Evolutionary conservation across 2,329 filamentous ascomycete genomes (phyloP), one percentile per base, ranked within the genome.

Genomic region (Fusarium penzigii): DNA sequence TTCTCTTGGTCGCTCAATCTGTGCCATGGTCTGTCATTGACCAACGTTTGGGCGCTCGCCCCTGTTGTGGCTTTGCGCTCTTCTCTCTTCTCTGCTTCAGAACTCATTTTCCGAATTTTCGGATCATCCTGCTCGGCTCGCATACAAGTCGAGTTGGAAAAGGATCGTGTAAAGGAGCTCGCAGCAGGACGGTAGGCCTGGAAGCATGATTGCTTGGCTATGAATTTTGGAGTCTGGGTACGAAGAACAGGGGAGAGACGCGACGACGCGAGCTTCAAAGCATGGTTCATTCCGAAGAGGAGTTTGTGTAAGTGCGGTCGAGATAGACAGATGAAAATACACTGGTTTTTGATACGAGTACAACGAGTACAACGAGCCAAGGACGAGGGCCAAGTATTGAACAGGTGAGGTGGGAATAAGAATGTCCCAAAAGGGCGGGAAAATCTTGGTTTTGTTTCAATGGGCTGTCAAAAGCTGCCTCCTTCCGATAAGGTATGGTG

Each of bases 21-120:
- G 7, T 66, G 64, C 64, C 64, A 66, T 29, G 64, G 64, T 1
- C 64, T 56, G 41, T 66, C 64, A 6, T 66, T 65, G 40, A 63
- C 64, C 14, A 60, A 44, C 1, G 55, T 44, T 44, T 66, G 64
- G 17, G 64, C 63, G 32, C 59, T 66, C 14, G 53, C 48, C 29
- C 59, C 62, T 29, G 64, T 55, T 0, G 62, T 64, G 20, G 60
- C 57, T 8, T 56, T 59, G 6, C 55, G 55, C 46, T 57, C 42
- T 9, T 58, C 53, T 20, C 64, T 65, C 44, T 55, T 62, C 9
- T 54, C 58, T 1, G 61, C 59, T 42, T 55, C 48, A n/a, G 62
- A 55, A 13, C 52, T 58, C 42, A 57, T n/a, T 4, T 65, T 52
- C 1, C 64, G 53, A 1, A 51, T 44, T 9, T 46, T 57, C 0